These are phyloP conservation scores for Sistotremastrum suecicum DNA, from an alignment of 768 basidiomycete genomes.

Conservation along the genomic window DNA sequence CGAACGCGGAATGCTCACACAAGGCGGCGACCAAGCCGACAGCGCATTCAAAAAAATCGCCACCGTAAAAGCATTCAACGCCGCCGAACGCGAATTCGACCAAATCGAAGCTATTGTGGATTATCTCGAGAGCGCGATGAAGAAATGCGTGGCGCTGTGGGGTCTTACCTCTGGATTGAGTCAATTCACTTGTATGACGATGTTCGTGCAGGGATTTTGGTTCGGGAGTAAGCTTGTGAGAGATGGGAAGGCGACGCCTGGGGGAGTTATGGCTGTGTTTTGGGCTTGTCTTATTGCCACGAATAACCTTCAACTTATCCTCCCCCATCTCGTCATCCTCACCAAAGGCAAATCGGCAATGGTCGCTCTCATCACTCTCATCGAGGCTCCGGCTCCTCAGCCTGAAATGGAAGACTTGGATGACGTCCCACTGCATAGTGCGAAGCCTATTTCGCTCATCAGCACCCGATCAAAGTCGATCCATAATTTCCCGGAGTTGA, in stretches of 20 bases:
- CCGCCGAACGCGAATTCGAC: conserved; percentile 39
- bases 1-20: conserved; percentile 54
- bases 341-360: conserved; percentile 77
- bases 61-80: conserved; percentile 92
- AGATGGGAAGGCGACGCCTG: conserved; percentile 51
- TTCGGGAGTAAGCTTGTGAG: conserved; percentile 83
- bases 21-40: conserved; percentile 69
- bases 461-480: not conserved
- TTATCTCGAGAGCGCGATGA: conserved; percentile 31
- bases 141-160: conserved; percentile 57
- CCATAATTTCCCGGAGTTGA: conserved; percentile 19
- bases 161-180: conserved; percentile 49
- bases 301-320: conserved; percentile 73
- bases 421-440: not conserved
- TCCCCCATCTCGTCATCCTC: conserved; percentile 67
- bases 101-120: conserved; percentile 32
- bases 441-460: not conserved
- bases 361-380: conserved; percentile 48
- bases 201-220: conserved; percentile 98
- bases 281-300: conserved; percentile 93
- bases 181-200: conserved; percentile 76
- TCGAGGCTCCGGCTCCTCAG: conserved; percentile 24
- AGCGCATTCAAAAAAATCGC: conserved; percentile 63
- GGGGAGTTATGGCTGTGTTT: conserved; percentile 91
- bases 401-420: conserved; percentile 1